Evolutionary conservation across 768 basidiomycete species (phyloP), one percentile per base, ranked within the genome.

Genomic region (Auriscalpium orientale): DNA sequence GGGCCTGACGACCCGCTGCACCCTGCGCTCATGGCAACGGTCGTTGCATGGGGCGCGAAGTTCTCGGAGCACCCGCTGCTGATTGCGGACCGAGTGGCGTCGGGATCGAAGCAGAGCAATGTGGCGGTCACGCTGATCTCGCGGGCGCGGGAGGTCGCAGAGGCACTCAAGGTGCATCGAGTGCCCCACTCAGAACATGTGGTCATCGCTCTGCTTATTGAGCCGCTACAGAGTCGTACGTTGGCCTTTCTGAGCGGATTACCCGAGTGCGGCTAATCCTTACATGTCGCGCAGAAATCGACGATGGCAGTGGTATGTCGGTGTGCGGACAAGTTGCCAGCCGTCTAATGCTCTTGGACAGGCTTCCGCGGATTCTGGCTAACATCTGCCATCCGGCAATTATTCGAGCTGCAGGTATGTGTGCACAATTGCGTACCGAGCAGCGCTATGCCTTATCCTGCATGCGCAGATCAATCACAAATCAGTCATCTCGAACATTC

Each of bases 61-160:
- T 95, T 95, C 68, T 93, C 91, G 4, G 94, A 97, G 64, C 91
- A 95, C 66, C 85, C 88, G 0, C 71, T 93, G 58, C 82, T 97
- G 48, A 78, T 85, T 20, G 81, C 83, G 36, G 94, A 95, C 72
- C 79, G 92, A 45, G 74, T 79, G 51, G 82, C 83, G 56, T 83
- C 81, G 49, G 74, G 77, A 46, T 59, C 67, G 47, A 82, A 83
- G 7, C 86, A 91, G 65, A 92, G 92, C 69, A 68, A 82, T 38
- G 72, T 98, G 8, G 88, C 90, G 4, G 88, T 84, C 70, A 73
- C 85, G 1, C 71, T 95, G 36, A 83, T 93, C 49, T 79, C 87
- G 66, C 82, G 92, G 49, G 85, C 91, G 50, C 81, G 91, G 58
- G 89, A 93, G 69, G 79, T 95, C 43, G 87, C 90, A 55, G 94